Evolutionary conservation across 2,329 filamentous ascomycete species (phyloP).

Genomic region (Trichophyton schoenleinii): DNA sequence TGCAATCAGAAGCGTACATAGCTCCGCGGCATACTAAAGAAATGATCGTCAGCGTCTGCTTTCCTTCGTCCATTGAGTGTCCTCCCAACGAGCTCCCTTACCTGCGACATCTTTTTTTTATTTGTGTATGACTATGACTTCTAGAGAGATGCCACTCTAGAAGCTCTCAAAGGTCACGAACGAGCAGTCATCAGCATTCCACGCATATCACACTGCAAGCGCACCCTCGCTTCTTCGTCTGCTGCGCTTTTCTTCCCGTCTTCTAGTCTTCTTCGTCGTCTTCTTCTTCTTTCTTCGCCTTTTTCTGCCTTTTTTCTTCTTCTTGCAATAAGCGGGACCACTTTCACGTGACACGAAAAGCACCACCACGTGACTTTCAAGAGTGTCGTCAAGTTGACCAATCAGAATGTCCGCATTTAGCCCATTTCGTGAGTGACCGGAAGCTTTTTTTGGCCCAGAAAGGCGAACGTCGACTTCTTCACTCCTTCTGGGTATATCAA

Average conservation of each 20-base stretch:
- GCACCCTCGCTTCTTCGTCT: neutral
- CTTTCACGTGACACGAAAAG: neutral
- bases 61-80: constrained; percentile 12
- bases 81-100: constrained; percentile 29
- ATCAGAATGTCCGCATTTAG: constrained; percentile 29
- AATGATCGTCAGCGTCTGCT: constrained; percentile 6
- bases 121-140: constrained; percentile 34
- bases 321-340: neutral
- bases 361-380: constrained; percentile 6
- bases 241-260: constrained; percentile 11
- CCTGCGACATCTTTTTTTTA: constrained; percentile 40
- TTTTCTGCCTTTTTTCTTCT: neutral
- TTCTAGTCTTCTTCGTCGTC: neutral
- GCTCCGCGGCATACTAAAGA: constrained; percentile 60
- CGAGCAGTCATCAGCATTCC: constrained; percentile 5
- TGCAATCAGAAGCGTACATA: constrained; percentile 78
- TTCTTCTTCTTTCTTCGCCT: constrained; percentile 22
- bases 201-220: neutral
- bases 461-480: constrained; percentile 20
- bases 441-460: neutral
- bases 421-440: neutral
- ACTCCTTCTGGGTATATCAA: constrained; percentile 13
- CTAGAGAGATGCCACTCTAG: constrained; percentile 70
- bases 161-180: constrained; percentile 31
- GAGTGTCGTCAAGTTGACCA: constrained; percentile 26